Evolutionary conservation across 768 basidiomycete genomes (phyloP).

Genomic region (Mycena leptocephala): DNA sequence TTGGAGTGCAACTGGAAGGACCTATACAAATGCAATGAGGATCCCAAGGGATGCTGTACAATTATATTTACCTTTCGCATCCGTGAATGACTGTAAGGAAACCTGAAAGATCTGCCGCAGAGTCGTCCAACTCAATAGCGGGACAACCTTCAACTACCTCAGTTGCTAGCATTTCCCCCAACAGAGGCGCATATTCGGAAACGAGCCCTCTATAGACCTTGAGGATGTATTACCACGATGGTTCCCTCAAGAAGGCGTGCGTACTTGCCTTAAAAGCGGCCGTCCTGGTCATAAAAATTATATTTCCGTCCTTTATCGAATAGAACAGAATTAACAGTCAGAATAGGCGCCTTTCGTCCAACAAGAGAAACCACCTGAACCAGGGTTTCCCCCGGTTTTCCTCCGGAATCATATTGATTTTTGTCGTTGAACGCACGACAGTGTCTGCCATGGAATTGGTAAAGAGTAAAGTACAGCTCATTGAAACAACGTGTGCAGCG

Average conservation of each 20-base stretch:
- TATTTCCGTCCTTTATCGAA: conserved; percentile 30
- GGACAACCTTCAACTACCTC: conserved; percentile 30
- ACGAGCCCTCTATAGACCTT: conserved; percentile 42
- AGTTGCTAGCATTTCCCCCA: conserved; percentile 20
- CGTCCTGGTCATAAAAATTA: conserved; percentile 17
- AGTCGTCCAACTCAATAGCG: conserved; percentile 26
- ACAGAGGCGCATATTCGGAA: conserved; percentile 41
- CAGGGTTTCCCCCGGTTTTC: conserved; percentile 27
- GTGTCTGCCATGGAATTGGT: conserved; percentile 31
- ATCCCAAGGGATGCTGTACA: background rate
- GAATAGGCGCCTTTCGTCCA: too few relatives aligned
- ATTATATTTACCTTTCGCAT: conserved; percentile 19
- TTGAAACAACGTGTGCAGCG: conserved; percentile 32
- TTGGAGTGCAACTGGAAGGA: conserved; percentile 25
- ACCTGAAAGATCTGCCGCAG: conserved; percentile 13
- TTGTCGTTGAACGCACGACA: conserved; percentile 30
- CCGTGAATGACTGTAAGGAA: conserved; percentile 31
- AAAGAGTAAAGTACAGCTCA: background rate
- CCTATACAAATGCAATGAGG: background rate
- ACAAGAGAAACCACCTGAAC: background rate
- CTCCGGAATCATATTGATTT: conserved; percentile 35
- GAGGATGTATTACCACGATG: too few relatives aligned
- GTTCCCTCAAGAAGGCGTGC: too few relatives aligned
- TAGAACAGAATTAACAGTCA: too few relatives aligned
- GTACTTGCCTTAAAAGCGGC: too few relatives aligned